Evolutionary conservation across 441 rosid genomes (phyloP), one percentile per base, ranked within the genome.

Genomic region (Syzygium malaccense): DNA sequence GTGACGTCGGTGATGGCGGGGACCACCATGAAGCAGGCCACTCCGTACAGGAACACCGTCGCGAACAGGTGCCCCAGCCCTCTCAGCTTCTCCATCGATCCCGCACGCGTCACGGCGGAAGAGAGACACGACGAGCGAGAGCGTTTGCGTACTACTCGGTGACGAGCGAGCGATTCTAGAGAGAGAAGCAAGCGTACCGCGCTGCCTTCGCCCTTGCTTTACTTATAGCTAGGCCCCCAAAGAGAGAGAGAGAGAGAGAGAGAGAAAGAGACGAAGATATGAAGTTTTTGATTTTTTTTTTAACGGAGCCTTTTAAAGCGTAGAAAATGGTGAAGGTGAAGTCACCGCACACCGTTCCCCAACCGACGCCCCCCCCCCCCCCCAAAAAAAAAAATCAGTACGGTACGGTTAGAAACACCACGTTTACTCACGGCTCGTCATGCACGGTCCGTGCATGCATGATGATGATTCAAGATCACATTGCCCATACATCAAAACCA

Each of bases 1-100:
- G 95, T 96, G 85, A 97, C 96, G 54, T 97, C 99, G 41, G 96
- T 95, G 37, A 96, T 92, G 87, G 95, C 95, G 78, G 99, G 99
- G 85, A 30, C 2, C 55, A 94, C 96, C 80, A 96, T 87, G 86
- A 87, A 87, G 19, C 2, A 56, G 9, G 96, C 91, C 48, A 95
- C 85, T 17, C 90, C 90, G 8, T 94, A 92, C 68, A 96, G 90
- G 91, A 94, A 96, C 13, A 94, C 95, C 23, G 96, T 93, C 91
- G 89, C 94, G 23, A 94, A 93, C 13, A 97, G 91, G 89, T 96
- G 99, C 84, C 88, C 87, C 88, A 95, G 66, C 14, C 89, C 90
- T 86, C 48, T 88, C 49, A 95, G 33, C 88, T 87, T 90, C 90
- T 89, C 94, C 94, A 71, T 71, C 83, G 3, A 89, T 95, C 75